Base-by-base conservation (phyloP, 352 stramenopile genomes). In the Phytophthora megakarya region DNA sequence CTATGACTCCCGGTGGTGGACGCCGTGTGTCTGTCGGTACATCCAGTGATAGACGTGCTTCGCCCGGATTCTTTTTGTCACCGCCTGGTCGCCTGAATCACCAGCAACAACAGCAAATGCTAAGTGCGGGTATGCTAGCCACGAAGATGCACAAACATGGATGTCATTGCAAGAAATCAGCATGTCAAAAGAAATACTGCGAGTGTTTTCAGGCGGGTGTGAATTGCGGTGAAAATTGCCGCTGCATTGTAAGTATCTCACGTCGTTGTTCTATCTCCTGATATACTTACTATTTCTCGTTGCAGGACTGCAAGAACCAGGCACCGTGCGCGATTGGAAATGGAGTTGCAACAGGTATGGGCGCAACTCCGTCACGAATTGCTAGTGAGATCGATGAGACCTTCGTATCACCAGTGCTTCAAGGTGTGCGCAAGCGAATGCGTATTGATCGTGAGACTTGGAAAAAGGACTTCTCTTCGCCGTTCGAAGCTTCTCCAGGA, bases 131-230 rank as follows among this genome's bases (percentile, higher is more conserved):
- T 11, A 32, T 69, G 59, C 38, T 54, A 61, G 37, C 65, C 25
- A 90, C 80, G 46, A 91, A 89, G 63, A 91, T 89, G 63, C 96
- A 99, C 78, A 98, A 98, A 60, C 76, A 97, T 23, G 96, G 96
- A 5, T 99, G 96, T 65, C 97, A 98, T 61, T 99, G 96, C 67
- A 96, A 98, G 25, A 99, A 98, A 67, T 98, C 89, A 19, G 92
- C 89, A 2, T 99, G 96, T 57, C 92, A 98, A 62, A 99, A 99
- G 80, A 98, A 98, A 43, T 99, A 99, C 70, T 99, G 96, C 70
- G 96, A 99, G 74, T 99, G 96, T 46, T 99, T 97, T 69, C 92
- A 98, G 64, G 93, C 93, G 0, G 89, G 84, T 7, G 83, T 96
- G 7, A 68, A 81, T 13, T 97, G 90, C 52, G 89, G 84, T 18